Percentiles rank a stretch among this genome's conserved stretches.
These are phyloP conservation scores for Nicotiana knightiana DNA, from an alignment of 257 asterid genomes.

Conservation along the genomic window DNA sequence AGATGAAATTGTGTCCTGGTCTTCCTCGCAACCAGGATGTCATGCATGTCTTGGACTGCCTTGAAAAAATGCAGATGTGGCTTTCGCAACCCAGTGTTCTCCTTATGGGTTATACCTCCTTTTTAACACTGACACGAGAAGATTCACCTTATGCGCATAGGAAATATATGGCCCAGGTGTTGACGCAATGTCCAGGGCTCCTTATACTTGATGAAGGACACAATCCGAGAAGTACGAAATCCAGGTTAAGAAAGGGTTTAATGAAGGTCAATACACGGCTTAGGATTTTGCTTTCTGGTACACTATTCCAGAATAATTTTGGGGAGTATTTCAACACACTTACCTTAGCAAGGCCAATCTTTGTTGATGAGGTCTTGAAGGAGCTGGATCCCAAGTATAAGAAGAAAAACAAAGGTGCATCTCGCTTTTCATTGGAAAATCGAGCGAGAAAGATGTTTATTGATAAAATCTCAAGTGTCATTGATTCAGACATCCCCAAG, in stretches of 20 bases:
- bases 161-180: conserved; percentile 88
- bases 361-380: conserved; percentile 71
- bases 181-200: conserved; percentile 89
- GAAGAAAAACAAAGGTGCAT: conserved; percentile 51
- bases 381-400: conserved; percentile 87
- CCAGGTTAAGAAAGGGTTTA: conserved; percentile 78
- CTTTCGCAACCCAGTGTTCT: conserved; percentile 90
- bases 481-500: conserved; percentile 58
- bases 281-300: conserved; percentile 84
- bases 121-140: conserved; percentile 79
- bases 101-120: conserved; percentile 96
- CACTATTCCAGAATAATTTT: conserved; percentile 86
- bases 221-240: conserved; percentile 95
- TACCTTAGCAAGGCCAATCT: conserved; percentile 69
- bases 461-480: conserved; percentile 69
- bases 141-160: conserved; percentile 92
- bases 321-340: conserved; percentile 99
- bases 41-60: conserved; percentile 96
- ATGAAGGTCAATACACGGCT: conserved; percentile 91
- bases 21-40: conserved; percentile 90
- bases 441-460: conserved; percentile 78
- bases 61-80: conserved; percentile 96
- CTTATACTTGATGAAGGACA: conserved; percentile 93
- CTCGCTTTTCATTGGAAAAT: conserved; percentile 65
- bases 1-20: conserved; percentile 66